Percentiles rank a stretch among this genome's conserved stretches.
Evolutionary conservation across 2,329 filamentous ascomycete species (phyloP).

Genomic region (Stemphylium vesicarium): DNA sequence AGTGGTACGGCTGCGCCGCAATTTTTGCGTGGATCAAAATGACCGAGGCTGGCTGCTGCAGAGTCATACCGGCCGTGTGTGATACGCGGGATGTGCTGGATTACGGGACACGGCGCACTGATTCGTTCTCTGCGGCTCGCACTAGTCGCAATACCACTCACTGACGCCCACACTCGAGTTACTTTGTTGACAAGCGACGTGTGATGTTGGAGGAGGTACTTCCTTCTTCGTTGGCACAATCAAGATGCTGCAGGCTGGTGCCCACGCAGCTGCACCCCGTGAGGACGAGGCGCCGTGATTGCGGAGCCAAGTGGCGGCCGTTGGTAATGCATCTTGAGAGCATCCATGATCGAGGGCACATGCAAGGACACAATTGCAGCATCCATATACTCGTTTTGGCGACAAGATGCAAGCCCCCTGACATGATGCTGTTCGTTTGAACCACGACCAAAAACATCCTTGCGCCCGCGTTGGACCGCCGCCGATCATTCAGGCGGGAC

Average conservation of each 20-base stretch:
- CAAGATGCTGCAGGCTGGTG: not conserved
- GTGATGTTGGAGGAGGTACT: not conserved
- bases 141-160: constrained; percentile 12
- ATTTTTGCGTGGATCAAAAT: constrained; percentile 19
- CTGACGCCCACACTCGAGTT: constrained; percentile 9
- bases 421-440: constrained; percentile 41
- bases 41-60: constrained; percentile 35
- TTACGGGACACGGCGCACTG: constrained; percentile 15
- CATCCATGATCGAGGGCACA: constrained; percentile 18
- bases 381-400: constrained; percentile 31
- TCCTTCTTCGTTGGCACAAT: constrained; percentile 6
- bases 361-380: constrained; percentile 31
- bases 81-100: constrained; percentile 37
- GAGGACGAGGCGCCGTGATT: too few relatives aligned
- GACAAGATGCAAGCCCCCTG: constrained; percentile 40
- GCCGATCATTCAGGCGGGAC: constrained; percentile 47
- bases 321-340: constrained; percentile 26
- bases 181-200: constrained; percentile 5
- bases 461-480: constrained; percentile 41
- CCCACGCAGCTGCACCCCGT: not conserved
- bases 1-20: constrained; percentile 27
- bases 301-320: constrained; percentile 24
- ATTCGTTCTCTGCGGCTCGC: constrained; percentile 14
- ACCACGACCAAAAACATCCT: constrained; percentile 31
- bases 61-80: constrained; percentile 29